A percentile compares a stretch with the other conserved stretches of the same genome.
Evolutionary conservation across 2,329 filamentous ascomycete genomes (phyloP).

Genomic region (Massarina eburnea): DNA sequence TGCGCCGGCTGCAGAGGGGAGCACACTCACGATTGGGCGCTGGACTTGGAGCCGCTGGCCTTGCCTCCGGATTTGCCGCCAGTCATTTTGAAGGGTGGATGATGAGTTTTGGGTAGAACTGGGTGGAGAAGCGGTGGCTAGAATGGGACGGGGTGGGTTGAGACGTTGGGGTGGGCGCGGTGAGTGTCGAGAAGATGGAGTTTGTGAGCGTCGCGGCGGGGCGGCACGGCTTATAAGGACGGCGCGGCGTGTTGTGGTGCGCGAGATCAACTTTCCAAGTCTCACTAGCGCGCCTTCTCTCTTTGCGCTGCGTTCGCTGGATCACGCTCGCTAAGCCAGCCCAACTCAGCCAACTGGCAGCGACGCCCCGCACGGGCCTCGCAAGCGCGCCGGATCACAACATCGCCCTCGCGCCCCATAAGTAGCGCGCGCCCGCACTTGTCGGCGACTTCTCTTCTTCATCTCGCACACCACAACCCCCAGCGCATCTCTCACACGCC

Average conservation of each 20-base stretch:
- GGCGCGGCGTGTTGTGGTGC: constrained; percentile 41
- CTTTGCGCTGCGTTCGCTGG: constrained; percentile 10
- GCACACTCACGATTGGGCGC: constrained; percentile 90
- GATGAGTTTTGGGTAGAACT: constrained; percentile 37
- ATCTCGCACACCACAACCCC: constrained; percentile 21
- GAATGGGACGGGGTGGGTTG: constrained; percentile 9
- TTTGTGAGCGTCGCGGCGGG: constrained; percentile 42
- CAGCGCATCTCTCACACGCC: constrained; percentile 18
- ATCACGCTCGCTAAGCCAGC: constrained; percentile 30
- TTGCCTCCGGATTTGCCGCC: constrained; percentile 99
- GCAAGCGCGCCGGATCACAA: constrained; percentile 43
- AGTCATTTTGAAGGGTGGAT: constrained; percentile 84
- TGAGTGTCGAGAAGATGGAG: constrained; percentile 43
- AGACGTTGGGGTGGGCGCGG: constrained; percentile 30
- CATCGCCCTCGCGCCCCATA: constrained; percentile 44
- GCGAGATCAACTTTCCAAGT: constrained; percentile 40
- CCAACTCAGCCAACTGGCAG: constrained; percentile 17
- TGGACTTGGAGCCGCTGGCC: constrained; percentile 94
- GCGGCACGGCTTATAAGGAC: constrained; percentile 44
- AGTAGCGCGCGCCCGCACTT: constrained; percentile 46
- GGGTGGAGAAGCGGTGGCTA: constrained; percentile 20
- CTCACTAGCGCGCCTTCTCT: constrained; percentile 34
- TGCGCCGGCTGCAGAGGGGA: constrained; percentile 15
- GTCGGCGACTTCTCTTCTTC: constrained; percentile 43
- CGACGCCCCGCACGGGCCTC: constrained; percentile 31